These are phyloP conservation scores for Malus orientalis DNA, from an alignment of 306 rosid genomes.

Conservation along the genomic window DNA sequence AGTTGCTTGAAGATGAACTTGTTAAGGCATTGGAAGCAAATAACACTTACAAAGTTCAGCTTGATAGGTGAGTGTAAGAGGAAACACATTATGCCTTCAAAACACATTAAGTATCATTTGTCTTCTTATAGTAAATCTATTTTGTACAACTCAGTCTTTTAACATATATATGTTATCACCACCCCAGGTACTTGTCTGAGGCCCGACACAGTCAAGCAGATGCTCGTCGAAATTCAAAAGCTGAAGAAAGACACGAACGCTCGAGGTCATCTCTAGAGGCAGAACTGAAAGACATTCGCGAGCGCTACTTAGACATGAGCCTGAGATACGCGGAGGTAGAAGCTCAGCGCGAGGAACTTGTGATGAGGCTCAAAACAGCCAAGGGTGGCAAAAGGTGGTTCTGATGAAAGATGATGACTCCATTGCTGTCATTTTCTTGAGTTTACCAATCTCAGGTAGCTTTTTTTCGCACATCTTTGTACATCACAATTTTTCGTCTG, in stretches of 20 bases:
- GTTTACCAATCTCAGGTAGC: constrained; percentile 31
- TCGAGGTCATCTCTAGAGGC: constrained; percentile 67
- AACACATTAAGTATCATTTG: not conserved
- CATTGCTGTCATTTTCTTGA: not conserved
- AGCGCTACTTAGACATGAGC: constrained; percentile 84
- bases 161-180: not conserved
- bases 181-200: constrained; percentile 40
- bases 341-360: constrained; percentile 87
- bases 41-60: constrained; percentile 47
- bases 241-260: constrained; percentile 47
- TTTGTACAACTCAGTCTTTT: not conserved
- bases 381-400: constrained; percentile 59
- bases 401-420: constrained; percentile 22
- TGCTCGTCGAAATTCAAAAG: constrained; percentile 27
- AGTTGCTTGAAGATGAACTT: constrained; percentile 51
- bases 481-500: constrained; percentile 20
- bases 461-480: constrained; percentile 9
- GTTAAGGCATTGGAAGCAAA: constrained; percentile 56
- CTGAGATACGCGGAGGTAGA: constrained; percentile 91
- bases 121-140: not conserved
- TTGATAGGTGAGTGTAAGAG: constrained; percentile 42
- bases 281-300: constrained; percentile 73
- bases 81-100: constrained; percentile 10
- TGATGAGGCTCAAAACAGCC: constrained; percentile 64
- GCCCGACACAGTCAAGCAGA: constrained; percentile 31